A percentile compares a stretch with the other conserved stretches of the same genome.
phyloP scores from a whole-genome alignment of 768 basidiomycete species.

The Kwoniella dendrophila region DNA sequence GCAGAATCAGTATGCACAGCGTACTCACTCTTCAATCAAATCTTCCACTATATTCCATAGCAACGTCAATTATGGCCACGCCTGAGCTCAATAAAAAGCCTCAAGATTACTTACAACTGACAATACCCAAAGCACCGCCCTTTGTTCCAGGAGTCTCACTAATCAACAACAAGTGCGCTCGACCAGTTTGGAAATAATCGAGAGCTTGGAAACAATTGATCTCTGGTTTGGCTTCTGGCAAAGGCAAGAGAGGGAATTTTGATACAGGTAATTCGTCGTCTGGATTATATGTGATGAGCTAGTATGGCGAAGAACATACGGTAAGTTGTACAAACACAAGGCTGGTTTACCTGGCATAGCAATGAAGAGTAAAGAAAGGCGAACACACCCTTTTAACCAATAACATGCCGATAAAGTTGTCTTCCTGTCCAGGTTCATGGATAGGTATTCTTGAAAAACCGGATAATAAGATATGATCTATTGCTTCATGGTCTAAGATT shows the following conservation, averaged over 20 bases:
- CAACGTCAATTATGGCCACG: not conserved
- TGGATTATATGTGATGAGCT: slow-evolving; percentile 89
- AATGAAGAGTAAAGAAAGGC: not conserved
- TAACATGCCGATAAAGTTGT: slow-evolving; percentile 76
- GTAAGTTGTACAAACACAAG: not conserved
- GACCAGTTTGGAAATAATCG: slow-evolving; percentile 91
- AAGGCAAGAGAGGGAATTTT: slow-evolving; percentile 72
- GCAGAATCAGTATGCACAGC: not conserved
- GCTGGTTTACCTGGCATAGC: not conserved
- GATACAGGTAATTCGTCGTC: slow-evolving; percentile 60
- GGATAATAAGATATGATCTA: slow-evolving; percentile 64
- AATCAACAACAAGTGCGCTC: slow-evolving; percentile 86
- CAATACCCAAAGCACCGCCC: slow-evolving; percentile 85
- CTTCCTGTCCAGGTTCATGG: slow-evolving; percentile 69
- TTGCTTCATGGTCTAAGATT: slow-evolving; percentile 73
- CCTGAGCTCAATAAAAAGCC: not conserved
- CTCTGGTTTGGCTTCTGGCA: slow-evolving; percentile 83
- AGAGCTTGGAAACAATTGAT: slow-evolving; percentile 92
- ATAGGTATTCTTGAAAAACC: slow-evolving; percentile 94
- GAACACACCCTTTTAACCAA: slow-evolving; percentile 78
- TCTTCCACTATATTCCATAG: slow-evolving; percentile 49
- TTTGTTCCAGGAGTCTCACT: slow-evolving; percentile 77
- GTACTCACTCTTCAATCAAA: slow-evolving; percentile 63
- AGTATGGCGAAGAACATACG: not conserved
- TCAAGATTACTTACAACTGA: slow-evolving; percentile 62